Conservation (phyloP, 106 monocot species). For the Triglochin maritima region DNA sequence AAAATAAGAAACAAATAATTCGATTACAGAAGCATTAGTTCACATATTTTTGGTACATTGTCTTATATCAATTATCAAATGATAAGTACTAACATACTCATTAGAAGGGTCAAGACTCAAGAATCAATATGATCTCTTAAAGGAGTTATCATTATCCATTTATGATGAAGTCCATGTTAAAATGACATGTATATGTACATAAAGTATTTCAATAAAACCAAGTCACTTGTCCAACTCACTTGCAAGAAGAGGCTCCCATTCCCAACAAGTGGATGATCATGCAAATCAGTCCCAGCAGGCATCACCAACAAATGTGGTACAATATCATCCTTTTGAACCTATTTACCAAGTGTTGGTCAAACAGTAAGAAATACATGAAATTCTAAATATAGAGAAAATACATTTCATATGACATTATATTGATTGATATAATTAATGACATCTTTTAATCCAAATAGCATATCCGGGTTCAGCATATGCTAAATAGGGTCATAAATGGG, state of each 20-base stretch:
- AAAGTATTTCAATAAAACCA: too few relatives aligned
- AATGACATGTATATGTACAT: too few relatives aligned
- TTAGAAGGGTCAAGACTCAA: not conserved
- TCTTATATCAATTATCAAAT: not conserved
- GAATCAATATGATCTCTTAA: not conserved
- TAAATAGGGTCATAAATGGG: too few relatives aligned
- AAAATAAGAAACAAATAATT: not conserved
- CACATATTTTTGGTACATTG: not conserved
- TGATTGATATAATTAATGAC: too few relatives aligned
- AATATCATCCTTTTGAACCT: slow-evolving; percentile 69
- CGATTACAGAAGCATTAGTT: not conserved
- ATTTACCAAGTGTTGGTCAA: slow-evolving; percentile 5
- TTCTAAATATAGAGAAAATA: too few relatives aligned
- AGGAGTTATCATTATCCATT: not conserved
- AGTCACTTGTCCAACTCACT: slow-evolving; percentile 19
- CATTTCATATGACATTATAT: too few relatives aligned
- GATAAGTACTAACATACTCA: too few relatives aligned
- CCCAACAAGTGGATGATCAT: slow-evolving; percentile 71
- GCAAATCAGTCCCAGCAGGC: slow-evolving; percentile 80
- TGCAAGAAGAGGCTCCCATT: slow-evolving; percentile 80
- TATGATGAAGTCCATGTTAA: too few relatives aligned
- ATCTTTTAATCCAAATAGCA: too few relatives aligned
- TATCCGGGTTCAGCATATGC: too few relatives aligned
- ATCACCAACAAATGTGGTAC: slow-evolving; percentile 68
- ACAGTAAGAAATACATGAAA: too few relatives aligned